Conservation (phyloP, 805 yeast species). For the Saccharomycopsis schoenii region DNA sequence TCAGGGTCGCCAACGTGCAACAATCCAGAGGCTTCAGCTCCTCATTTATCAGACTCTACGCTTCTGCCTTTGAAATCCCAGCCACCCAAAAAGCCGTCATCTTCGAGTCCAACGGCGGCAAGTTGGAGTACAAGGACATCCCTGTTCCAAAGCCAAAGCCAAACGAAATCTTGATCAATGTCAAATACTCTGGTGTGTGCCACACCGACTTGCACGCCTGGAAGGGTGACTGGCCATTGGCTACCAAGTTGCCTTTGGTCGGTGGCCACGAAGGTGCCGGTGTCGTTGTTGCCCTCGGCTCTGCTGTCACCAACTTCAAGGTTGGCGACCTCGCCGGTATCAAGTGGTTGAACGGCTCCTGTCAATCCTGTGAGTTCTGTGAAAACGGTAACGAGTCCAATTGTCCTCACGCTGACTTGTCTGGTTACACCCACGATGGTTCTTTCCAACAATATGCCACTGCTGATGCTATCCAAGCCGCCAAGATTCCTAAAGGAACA, state of each 20-base stretch:
- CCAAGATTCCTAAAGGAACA: conserved; percentile 60
- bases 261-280: conserved; percentile 69
- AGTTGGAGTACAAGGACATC: conserved; percentile 39
- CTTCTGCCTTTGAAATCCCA: conserved; percentile 28
- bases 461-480: conserved; percentile 81
- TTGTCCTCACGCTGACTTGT: conserved; percentile 43
- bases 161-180: conserved; percentile 46
- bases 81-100: conserved; percentile 42
- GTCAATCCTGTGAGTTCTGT: conserved; percentile 51
- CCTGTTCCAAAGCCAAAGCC: conserved; percentile 50
- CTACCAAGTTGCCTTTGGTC: conserved; percentile 46
- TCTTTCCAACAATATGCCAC: conserved; percentile 85
- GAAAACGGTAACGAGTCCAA: conserved; percentile 42
- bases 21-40: neutral
- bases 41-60: neutral
- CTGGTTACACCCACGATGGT: conserved; percentile 54
- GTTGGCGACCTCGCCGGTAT: conserved; percentile 55
- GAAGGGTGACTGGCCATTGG: conserved; percentile 60
- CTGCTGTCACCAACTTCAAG: conserved; percentile 44
- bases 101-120: conserved; percentile 41
- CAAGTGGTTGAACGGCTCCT: conserved; percentile 57
- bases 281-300: conserved; percentile 49
- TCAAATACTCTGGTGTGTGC: conserved; percentile 57
- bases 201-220: conserved; percentile 61
- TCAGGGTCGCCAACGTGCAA: neutral